Conservation (phyloP, 2,329 filamentous ascomycete genomes). For the Lachnellula subtilissima region DNA sequence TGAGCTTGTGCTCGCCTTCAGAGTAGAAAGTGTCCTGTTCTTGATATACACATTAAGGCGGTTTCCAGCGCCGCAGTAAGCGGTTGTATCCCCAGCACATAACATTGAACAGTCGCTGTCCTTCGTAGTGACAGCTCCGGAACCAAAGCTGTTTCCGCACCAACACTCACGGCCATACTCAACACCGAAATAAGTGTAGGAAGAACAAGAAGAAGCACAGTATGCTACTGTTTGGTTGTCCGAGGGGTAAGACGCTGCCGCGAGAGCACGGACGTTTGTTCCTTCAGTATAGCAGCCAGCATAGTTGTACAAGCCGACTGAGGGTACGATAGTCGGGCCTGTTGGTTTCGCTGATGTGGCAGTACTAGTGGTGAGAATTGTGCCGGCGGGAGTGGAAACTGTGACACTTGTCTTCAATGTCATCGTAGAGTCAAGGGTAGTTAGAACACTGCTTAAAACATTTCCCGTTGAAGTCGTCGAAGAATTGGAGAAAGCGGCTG, state of each 20-base stretch:
- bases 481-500: not conserved
- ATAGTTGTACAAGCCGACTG: constrained; percentile 19
- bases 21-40: constrained; percentile 1
- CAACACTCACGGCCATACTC: constrained; percentile 24
- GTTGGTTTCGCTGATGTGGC: constrained; percentile 14
- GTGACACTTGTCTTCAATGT: not conserved
- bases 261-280: constrained; percentile 21
- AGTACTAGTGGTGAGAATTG: not conserved
- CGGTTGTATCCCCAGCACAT: constrained; percentile 23
- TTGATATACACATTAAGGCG: constrained; percentile 24
- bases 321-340: constrained; percentile 15
- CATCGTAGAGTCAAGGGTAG: too few species aligned
- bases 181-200: constrained; percentile 18
- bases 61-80: constrained; percentile 31
- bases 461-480: constrained; percentile 5
- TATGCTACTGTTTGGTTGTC: constrained; percentile 28
- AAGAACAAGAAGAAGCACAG: constrained; percentile 21
- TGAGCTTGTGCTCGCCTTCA: not conserved
- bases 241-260: constrained; percentile 14
- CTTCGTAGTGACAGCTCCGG: constrained; percentile 9
- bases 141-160: constrained; percentile 19
- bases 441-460: too few species aligned
- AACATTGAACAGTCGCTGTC: constrained; percentile 16
- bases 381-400: not conserved
- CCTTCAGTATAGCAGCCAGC: constrained; percentile 31